Percentiles rank a stretch among this genome's conserved stretches.
Conservation (phyloP, 176 grass and related monocot genomes). For the Hordeum vulgare region DNA sequence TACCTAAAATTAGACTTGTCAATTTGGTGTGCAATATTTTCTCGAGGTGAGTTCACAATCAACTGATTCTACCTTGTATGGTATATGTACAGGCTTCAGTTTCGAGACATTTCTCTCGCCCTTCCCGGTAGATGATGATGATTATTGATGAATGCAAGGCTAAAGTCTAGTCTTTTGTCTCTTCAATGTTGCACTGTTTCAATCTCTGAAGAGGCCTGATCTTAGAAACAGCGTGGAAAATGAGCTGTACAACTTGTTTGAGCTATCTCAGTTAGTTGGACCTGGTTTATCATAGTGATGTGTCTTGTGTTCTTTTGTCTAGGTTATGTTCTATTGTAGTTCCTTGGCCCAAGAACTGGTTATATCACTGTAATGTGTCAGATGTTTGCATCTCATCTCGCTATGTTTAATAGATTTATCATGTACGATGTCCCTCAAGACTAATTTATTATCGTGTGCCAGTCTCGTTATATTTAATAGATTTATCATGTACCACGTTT, state of each 20-base stretch:
- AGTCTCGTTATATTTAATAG: neutral
- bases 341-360: neutral
- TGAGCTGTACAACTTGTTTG: no score
- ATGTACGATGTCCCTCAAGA: neutral
- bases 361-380: neutral
- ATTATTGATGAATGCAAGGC: neutral
- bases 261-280: no score
- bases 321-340: neutral
- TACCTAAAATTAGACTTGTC: neutral
- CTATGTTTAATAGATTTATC: neutral
- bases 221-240: no score
- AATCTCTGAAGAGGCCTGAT: neutral
- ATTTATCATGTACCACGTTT: neutral
- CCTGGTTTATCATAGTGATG: no score
- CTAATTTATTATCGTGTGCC: no score
- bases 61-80: neutral
- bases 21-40: neutral
- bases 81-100: neutral
- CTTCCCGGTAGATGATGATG: neutral
- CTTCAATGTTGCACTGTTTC: neutral
- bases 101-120: neutral
- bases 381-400: neutral
- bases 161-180: neutral
- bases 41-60: neutral
- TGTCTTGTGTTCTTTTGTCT: no score